These are phyloP conservation scores for Claviceps maximensis DNA, from an alignment of 2,329 filamentous ascomycete species.

Conservation along the genomic window DNA sequence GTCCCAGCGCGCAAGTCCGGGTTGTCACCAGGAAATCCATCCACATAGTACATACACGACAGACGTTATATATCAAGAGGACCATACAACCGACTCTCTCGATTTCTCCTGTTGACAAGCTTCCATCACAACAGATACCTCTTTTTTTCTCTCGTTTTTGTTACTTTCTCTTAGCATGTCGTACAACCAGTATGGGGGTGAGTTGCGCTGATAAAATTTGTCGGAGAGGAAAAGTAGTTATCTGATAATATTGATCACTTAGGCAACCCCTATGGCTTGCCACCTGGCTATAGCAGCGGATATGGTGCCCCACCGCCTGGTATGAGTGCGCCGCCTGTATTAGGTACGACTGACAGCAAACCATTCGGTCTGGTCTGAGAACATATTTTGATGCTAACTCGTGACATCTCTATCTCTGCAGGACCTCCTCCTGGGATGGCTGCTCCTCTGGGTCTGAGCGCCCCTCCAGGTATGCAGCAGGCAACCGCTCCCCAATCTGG, in stretches of 20 bases:
- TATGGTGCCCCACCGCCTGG: constrained; percentile 15
- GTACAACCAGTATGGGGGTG: constrained; percentile 49
- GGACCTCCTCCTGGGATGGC: constrained; percentile 70
- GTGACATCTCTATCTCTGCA: constrained; percentile 19
- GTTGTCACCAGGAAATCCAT: neutral
- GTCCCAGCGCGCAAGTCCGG: neutral
- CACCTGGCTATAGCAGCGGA: neutral
- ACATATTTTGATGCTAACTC: neutral
- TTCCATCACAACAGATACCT: neutral
- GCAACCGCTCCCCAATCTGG: constrained; percentile 60
- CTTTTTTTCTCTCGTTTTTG: neutral
- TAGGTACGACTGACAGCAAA: constrained; percentile 46
- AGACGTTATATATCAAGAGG: neutral
- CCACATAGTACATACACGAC: neutral
- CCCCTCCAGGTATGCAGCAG: constrained; percentile 71
- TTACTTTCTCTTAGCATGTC: constrained; percentile 28
- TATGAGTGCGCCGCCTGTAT: constrained; percentile 68
- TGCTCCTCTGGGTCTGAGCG: constrained; percentile 62
- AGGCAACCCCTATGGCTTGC: constrained; percentile 51
- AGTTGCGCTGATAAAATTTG: constrained; percentile 7
- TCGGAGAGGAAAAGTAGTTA: neutral
- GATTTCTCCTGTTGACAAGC: neutral
- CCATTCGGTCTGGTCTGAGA: neutral
- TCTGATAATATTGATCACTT: neutral
- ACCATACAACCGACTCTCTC: neutral